Percentiles rank a stretch among this genome's conserved stretches.
Evolutionary conservation across 257 asterid species (phyloP).

Genomic region (Linaria vulgaris): DNA sequence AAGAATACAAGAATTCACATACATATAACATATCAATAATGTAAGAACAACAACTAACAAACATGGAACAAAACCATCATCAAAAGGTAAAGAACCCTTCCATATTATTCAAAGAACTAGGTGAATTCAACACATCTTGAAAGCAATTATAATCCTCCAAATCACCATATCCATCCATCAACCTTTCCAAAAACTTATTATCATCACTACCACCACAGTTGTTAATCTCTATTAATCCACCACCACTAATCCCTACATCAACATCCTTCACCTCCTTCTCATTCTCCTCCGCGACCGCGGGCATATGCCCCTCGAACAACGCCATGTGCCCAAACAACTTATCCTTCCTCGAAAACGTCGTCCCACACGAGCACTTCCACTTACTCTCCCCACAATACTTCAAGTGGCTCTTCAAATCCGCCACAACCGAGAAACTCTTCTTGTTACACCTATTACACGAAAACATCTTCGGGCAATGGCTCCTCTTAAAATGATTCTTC

Average conservation of each 20-base stretch:
- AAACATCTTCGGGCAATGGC: slow-evolving; percentile 91
- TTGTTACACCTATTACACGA: slow-evolving; percentile 64
- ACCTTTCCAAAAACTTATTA: slow-evolving; percentile 35
- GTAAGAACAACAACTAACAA: background rate
- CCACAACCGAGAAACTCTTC: slow-evolving; percentile 81
- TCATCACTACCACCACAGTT: background rate
- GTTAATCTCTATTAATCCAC: background rate
- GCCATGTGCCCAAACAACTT: slow-evolving; percentile 89
- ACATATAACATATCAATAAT: background rate
- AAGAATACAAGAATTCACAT: slow-evolving; percentile 6
- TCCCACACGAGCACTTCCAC: slow-evolving; percentile 91
- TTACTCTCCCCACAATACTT: slow-evolving; percentile 83
- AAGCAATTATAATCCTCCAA: slow-evolving; percentile 40
- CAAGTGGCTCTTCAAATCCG: slow-evolving; percentile 89
- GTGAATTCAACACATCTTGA: slow-evolving; percentile 45
- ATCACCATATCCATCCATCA: slow-evolving; percentile 51
- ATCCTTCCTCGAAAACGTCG: slow-evolving; percentile 81
- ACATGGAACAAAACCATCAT: background rate
- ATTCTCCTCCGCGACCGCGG: slow-evolving; percentile 50
- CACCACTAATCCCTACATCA: slow-evolving; percentile 23
- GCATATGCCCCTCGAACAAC: slow-evolving; percentile 94
- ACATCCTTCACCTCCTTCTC: slow-evolving; percentile 28
- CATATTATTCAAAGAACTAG: slow-evolving; percentile 24
- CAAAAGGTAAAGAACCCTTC: slow-evolving; percentile 53
- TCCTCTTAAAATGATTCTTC: slow-evolving; percentile 92